These are phyloP conservation scores for Patellifolia procumbens DNA, from an alignment of 179 eudicot genomes.

Conservation along the genomic window DNA sequence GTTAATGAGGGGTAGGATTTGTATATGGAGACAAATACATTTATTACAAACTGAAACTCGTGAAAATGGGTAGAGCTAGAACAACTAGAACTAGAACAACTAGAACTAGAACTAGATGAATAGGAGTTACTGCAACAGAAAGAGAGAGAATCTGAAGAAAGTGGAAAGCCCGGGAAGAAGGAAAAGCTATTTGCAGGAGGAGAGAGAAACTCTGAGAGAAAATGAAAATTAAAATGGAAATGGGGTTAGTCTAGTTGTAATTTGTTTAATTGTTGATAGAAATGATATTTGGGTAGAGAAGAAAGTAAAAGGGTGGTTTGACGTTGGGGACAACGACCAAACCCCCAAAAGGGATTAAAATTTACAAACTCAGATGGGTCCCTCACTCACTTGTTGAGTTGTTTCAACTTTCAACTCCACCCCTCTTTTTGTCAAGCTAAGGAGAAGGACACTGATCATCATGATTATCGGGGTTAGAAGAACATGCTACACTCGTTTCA, in stretches of 20 bases:
- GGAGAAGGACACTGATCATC: not conserved
- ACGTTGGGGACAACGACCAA: not conserved
- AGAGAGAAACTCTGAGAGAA: not conserved
- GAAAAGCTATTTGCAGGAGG: not conserved
- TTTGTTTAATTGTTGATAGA: not conserved
- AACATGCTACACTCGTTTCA: too few species aligned
- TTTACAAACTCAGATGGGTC: too few species aligned
- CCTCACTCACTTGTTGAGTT: too few species aligned
- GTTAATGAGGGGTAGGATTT: slow-evolving; percentile 1
- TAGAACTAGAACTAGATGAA: too few species aligned
- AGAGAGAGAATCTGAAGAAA: slow-evolving; percentile 1
- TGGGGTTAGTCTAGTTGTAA: not conserved
- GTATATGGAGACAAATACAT: not conserved
- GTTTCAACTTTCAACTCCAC: not conserved
- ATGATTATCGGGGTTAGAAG: too few species aligned
- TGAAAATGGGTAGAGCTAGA: slow-evolving; percentile 3
- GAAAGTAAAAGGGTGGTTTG: slow-evolving; percentile 9
- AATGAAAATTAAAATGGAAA: not conserved
- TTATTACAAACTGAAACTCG: not conserved
- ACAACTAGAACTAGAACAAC: too few species aligned
- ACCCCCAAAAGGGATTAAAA: not conserved
- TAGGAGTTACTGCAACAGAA: not conserved
- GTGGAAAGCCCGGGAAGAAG: slow-evolving; percentile 1
- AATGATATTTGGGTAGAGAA: not conserved
- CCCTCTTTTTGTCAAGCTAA: not conserved